phyloP scores from a whole-genome alignment of 441 rosid species.

The Syzygium syzygioides region DNA sequence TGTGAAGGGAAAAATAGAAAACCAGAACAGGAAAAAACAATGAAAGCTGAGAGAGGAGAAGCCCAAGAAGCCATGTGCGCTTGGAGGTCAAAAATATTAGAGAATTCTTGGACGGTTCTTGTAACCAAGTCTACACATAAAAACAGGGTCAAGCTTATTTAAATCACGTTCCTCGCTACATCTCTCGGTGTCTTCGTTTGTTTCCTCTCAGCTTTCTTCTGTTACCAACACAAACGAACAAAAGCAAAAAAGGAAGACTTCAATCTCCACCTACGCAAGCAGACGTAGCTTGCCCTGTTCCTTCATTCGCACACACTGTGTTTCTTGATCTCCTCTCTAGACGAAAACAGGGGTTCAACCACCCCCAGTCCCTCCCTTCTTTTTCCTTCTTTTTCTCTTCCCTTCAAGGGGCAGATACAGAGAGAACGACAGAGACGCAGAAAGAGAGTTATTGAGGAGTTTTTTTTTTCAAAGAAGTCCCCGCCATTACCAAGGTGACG shows the following conservation, averaged over 20 bases:
- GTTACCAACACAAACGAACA: background rate
- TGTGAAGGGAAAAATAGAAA: conserved; percentile 31
- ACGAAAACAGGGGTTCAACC: background rate
- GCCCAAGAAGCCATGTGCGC: conserved; percentile 64
- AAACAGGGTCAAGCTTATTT: conserved; percentile 8
- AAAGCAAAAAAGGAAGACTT: background rate
- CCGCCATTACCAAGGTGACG: conserved; percentile 42
- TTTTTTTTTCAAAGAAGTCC: conserved; percentile 10
- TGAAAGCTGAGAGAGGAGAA: conserved; percentile 2
- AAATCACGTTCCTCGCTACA: conserved; percentile 1
- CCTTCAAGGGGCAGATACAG: background rate
- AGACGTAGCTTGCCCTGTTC: background rate
- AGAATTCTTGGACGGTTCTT: conserved; percentile 29
- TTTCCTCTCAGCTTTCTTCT: background rate
- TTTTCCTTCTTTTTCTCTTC: background rate
- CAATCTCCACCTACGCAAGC: background rate
- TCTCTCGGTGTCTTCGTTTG: conserved; percentile 3
- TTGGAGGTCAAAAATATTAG: conserved; percentile 56
- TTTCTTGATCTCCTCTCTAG: background rate
- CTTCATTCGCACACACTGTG: background rate
- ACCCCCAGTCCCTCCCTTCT: background rate
- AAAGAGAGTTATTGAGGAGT: background rate
- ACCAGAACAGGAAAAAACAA: conserved; percentile 14
- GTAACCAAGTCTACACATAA: background rate
- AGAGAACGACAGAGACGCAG: background rate